These are phyloP conservation scores for Leptodermis oblonga DNA, from an alignment of 257 asterid species.

Conservation along the genomic window DNA sequence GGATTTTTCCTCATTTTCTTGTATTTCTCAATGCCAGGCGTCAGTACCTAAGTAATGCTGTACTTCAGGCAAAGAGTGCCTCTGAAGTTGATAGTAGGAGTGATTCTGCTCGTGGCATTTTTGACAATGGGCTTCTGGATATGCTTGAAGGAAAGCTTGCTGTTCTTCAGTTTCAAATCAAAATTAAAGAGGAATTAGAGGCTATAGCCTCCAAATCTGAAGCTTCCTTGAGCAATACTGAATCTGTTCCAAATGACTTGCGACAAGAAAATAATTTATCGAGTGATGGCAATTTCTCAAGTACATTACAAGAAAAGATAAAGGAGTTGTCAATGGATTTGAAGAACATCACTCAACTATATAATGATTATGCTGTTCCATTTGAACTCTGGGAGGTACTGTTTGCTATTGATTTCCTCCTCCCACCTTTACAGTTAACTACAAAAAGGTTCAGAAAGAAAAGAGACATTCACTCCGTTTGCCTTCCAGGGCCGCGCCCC, in stretches of 20 bases:
- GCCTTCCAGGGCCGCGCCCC: neutral
- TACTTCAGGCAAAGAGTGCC: conserved; percentile 96
- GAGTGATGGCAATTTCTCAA: conserved; percentile 31
- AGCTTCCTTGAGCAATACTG: conserved; percentile 44
- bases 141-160: conserved; percentile 97
- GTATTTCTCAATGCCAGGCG: conserved; percentile 56
- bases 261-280: conserved; percentile 33
- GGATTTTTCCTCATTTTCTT: neutral
- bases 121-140: conserved; percentile 85
- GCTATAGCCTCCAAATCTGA: conserved; percentile 60
- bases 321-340: conserved; percentile 79
- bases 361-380: conserved; percentile 93
- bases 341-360: conserved; percentile 84
- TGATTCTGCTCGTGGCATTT: conserved; percentile 51
- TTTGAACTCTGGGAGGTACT: conserved; percentile 96
- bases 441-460: neutral
- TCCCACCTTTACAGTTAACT: neutral
- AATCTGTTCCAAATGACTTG: conserved; percentile 37
- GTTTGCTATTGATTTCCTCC: conserved; percentile 2
- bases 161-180: conserved; percentile 92
- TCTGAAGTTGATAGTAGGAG: conserved; percentile 45
- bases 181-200: conserved; percentile 79
- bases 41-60: conserved; percentile 95
- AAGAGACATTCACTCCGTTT: neutral
- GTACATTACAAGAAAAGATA: conserved; percentile 48